phyloP scores from a whole-genome alignment of 345 rosid species.

The Eucalyptus guilfoylei region DNA sequence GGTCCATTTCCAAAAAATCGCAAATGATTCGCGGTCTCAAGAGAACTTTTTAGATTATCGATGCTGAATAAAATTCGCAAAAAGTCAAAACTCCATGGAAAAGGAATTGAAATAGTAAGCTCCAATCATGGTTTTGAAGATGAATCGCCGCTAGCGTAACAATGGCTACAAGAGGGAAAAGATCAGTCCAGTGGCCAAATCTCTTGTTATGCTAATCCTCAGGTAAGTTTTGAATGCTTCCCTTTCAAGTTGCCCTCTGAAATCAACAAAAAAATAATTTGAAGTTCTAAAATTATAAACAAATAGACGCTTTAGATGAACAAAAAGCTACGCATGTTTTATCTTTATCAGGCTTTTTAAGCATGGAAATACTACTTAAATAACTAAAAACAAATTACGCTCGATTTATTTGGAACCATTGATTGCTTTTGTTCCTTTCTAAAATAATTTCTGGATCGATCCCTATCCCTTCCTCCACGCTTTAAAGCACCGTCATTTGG shows the following conservation, averaged over 20 bases:
- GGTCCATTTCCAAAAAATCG: not conserved
- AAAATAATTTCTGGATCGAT: not conserved
- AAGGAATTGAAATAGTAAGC: not conserved
- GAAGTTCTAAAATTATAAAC: not conserved
- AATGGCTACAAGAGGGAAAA: too few species aligned
- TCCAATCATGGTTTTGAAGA: not conserved
- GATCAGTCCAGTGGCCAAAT: too few species aligned
- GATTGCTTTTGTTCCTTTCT: not conserved
- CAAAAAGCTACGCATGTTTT: not conserved
- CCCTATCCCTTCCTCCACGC: not conserved
- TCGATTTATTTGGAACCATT: not conserved
- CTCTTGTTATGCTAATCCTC: not conserved
- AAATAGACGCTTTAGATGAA: not conserved
- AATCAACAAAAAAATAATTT: not conserved
- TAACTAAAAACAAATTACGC: not conserved
- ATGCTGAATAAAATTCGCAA: too few species aligned
- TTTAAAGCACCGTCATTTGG: not conserved
- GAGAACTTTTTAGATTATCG: too few species aligned
- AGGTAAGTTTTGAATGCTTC: not conserved
- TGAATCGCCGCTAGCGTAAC: not conserved
- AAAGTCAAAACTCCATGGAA: not conserved
- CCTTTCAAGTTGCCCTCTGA: not conserved
- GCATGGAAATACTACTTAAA: not conserved
- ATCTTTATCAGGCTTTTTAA: not conserved
- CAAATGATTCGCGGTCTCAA: not conserved